Evolutionary conservation across 441 rosid species (phyloP).

Genomic region (Euphorbia celastroides): DNA sequence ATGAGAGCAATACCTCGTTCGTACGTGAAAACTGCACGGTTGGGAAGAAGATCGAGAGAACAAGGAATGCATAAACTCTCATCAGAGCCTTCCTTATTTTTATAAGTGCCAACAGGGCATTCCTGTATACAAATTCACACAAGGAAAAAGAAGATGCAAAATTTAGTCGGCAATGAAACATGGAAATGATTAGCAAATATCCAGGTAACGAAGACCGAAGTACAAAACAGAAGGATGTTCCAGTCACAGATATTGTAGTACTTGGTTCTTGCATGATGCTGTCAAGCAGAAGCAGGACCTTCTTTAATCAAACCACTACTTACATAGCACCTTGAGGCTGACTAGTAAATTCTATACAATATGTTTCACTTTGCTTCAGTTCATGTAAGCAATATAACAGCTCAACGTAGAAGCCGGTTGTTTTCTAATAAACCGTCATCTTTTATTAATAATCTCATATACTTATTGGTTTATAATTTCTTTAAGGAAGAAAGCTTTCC

Average conservation of each 20-base stretch:
- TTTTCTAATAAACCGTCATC: background rate
- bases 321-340: background rate
- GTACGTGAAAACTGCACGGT: constrained; percentile 70
- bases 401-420: background rate
- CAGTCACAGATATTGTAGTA: background rate
- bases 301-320: background rate
- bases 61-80: constrained; percentile 79
- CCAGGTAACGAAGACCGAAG: background rate
- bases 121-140: constrained; percentile 44
- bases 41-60: constrained; percentile 74
- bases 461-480: background rate
- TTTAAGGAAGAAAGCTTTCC: background rate
- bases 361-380: background rate
- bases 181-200: background rate
- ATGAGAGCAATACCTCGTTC: constrained; percentile 58
- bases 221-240: constrained; percentile 1
- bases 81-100: constrained; percentile 82
- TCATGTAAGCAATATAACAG: background rate
- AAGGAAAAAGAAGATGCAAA: background rate
- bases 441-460: background rate
- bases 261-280: background rate
- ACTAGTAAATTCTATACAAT: background rate
- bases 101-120: constrained; percentile 95
- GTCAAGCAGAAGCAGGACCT: background rate
- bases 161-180: background rate